Base-by-base conservation (phyloP, 805 yeast species). In the Nakazawaea wyomingensis region DNA sequence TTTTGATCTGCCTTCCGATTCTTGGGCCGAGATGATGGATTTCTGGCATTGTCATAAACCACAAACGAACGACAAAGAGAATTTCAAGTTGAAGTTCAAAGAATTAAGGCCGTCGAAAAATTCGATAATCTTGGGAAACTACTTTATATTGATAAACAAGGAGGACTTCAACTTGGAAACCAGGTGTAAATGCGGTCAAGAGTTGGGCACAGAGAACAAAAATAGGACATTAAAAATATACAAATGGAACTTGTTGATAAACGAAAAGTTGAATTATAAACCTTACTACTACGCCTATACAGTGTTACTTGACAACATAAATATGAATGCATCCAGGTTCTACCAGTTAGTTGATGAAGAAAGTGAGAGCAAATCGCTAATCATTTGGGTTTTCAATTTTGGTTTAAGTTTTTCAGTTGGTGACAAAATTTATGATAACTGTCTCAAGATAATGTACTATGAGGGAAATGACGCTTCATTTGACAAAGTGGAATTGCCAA, bases 1-100 rank as follows among this genome's bases (percentile, higher is more conserved):
- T 35, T 54, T 62, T 41, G 85, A 85, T 30, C 76, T 91, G 80
- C 99, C 99, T 0, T 84, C 95, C 1, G 97, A 89, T 55, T 68
- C 78, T 38, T 91, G 99, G 99, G 78, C 83, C 11, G 99, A 91
- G 57, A 66, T 93, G 74, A 84, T 91, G 95, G 98, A 91, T 45
- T 85, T 84, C 50, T 91, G 99, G 99, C 97, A 91, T 59, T 91
- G 99, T 57, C 97, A 91, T 56, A 84, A 83, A 53, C 95, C 95
- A 0, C 45, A 49, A 14, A 39, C 53, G 17, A 45, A 56, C 21
- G 55, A 44, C 31, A 55, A 57, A 24, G 58, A 60, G 46, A 51
- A 56, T 33, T 39, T 42, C 31, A 44, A 41, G 43, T 41, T 53
- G 19, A 43, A 54, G 19, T 65, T 71, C 44, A 71, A 72, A 6